Evolutionary conservation across 2,329 filamentous ascomycete species (phyloP).

Genomic region (Juglanconis juglandina): DNA sequence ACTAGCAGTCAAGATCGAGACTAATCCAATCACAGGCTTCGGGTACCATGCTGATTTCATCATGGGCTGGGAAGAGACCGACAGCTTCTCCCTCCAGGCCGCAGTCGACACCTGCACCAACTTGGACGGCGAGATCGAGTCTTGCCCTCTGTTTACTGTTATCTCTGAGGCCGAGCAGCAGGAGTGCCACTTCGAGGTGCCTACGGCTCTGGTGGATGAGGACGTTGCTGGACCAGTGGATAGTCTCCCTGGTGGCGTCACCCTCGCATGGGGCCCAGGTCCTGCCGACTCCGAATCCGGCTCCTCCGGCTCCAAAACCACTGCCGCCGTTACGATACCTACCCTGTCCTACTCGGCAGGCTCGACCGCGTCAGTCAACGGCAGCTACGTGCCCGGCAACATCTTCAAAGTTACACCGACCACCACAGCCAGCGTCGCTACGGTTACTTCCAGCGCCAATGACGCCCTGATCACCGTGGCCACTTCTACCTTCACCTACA

Average conservation of each 20-base stretch:
- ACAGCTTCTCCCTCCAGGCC: conserved; percentile 55
- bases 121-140: conserved; percentile 62
- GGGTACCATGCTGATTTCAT: conserved; percentile 81
- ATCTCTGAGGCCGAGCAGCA: conserved; percentile 53
- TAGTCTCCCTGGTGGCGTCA: conserved; percentile 63
- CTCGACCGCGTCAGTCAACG: conserved; percentile 27
- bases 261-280: conserved; percentile 36
- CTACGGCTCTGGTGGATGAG: conserved; percentile 54
- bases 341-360: conserved; percentile 36
- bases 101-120: conserved; percentile 77
- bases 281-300: conserved; percentile 20
- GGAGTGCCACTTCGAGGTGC: conserved; percentile 62
- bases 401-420: conserved; percentile 37
- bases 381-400: conserved; percentile 38
- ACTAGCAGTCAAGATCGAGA: not conserved
- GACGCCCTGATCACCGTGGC: conserved; percentile 2
- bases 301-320: conserved; percentile 15
- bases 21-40: conserved; percentile 48
- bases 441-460: not conserved
- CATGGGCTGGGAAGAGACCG: conserved; percentile 66
- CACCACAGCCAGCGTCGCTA: not conserved
- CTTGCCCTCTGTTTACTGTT: conserved; percentile 73
- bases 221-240: conserved; percentile 53
- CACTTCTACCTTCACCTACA: conserved; percentile 14
- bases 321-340: conserved; percentile 23